phyloP scores from a whole-genome alignment of 2,329 filamentous ascomycete species.

The Emergomyces africanus region DNA sequence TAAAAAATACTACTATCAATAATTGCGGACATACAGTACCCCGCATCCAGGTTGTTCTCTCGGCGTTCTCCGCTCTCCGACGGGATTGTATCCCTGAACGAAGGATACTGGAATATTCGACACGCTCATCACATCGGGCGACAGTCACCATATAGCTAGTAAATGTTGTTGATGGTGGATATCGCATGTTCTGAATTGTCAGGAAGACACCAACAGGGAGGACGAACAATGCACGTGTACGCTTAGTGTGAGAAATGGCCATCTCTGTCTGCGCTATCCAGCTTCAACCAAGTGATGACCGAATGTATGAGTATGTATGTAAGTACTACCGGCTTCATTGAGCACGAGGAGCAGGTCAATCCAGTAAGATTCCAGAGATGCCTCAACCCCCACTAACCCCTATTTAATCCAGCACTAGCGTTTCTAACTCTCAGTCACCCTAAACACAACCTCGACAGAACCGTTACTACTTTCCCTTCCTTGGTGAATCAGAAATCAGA shows the following conservation, averaged over 20 bases:
- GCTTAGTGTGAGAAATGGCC: background rate
- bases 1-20: no score
- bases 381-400: background rate
- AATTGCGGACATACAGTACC: no score
- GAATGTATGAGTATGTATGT: no score
- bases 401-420: background rate
- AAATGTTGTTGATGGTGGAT: background rate
- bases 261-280: background rate
- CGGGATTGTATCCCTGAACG: background rate
- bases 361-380: background rate
- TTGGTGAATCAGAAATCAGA: background rate
- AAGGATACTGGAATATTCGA: background rate
- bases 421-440: background rate
- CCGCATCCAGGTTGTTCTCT: background rate
- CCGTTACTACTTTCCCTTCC: background rate
- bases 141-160: background rate
- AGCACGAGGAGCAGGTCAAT: background rate
- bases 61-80: background rate
- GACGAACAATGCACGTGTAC: background rate
- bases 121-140: background rate
- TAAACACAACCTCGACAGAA: background rate
- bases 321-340: background rate
- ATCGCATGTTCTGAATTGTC: background rate
- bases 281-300: background rate
- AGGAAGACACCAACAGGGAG: background rate